Base-by-base conservation (phyloP, 2,329 filamentous ascomycete species). In the Botryosphaeria dothidea region DNA sequence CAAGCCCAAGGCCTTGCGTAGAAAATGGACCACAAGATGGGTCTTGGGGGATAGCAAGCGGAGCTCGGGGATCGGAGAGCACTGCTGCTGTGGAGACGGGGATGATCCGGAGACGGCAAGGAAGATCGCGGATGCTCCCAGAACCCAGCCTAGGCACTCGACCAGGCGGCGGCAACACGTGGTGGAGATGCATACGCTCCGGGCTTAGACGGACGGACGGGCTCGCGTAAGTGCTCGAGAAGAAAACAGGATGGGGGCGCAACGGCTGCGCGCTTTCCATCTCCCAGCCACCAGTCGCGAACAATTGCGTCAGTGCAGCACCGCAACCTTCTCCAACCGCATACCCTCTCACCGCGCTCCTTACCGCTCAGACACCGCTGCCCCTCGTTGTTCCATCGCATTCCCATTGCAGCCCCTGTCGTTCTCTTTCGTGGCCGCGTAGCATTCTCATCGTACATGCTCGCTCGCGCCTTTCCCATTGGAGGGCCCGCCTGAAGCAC, bases 51-150 rank as follows among this genome's bases (percentile, higher is more conserved):
- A 34, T 34, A 34, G 31, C 31, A 34, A 11, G 2, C 31, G 31
- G 13, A 34, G 31, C 31, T 34, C 31, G 31, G 13, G 13, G 31
- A 34, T 34, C 31, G 31, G 31, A 34, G 49, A 52, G 29, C 49
- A 31, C 41, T 60, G 27, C 46, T 60, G 41, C 56, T 60, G 56
- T 45, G 56, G 56, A 60, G 56, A 60, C 56, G 41, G 25, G 41
- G 56, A 31, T 45, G 56, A 60, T 60, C 38, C 56, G 56, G 56
- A 46, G 56, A 19, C 56, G 56, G 56, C 38, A 46, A 60, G 38
- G 56, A 48, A 60, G 56, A 46, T 60, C 56, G 56, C 38, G 29
- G 56, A 45, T 19, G 27, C 56, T 23, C 17, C 34, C 27, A 52
- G 29, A 23, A 31, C 2, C 34, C 27, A 52, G 29, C 4, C 19